A percentile compares a stretch with the other conserved stretches of the same genome.
Conservation (phyloP, 768 basidiomycete genomes). For the Rhodotorula sphaerocarpa region DNA sequence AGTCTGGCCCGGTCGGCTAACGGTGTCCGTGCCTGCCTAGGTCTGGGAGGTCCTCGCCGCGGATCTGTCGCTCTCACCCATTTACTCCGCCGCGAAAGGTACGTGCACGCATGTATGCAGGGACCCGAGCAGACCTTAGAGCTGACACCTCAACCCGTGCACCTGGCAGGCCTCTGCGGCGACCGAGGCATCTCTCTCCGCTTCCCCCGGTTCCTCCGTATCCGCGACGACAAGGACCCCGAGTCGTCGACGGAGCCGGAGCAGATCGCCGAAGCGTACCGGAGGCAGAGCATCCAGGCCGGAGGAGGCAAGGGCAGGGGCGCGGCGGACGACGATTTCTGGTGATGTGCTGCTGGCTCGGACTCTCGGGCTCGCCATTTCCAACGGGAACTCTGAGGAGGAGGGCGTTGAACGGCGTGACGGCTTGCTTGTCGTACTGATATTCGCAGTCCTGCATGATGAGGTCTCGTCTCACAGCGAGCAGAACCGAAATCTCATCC, state of each 20-base stretch:
- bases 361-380: no score
- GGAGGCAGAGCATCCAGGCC: constrained; percentile 27
- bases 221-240: constrained; percentile 84
- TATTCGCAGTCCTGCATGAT: no score
- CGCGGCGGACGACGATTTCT: constrained; percentile 18
- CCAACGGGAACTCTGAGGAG: no score
- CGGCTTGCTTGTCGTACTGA: no score
- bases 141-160: background rate
- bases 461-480: no score
- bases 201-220: constrained; percentile 86
- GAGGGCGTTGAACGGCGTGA: no score
- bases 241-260: constrained; percentile 91
- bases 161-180: constrained; percentile 48
- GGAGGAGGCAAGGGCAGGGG: constrained; percentile 24
- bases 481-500: no score
- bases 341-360: no score
- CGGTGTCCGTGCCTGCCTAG: background rate
- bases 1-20: background rate
- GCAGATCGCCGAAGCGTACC: constrained; percentile 39
- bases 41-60: constrained; percentile 93
- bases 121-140: background rate
- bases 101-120: constrained; percentile 48
- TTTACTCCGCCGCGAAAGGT: constrained; percentile 91
- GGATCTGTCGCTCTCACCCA: constrained; percentile 88
- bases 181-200: constrained; percentile 88